These are phyloP conservation scores for Silene coronaria DNA, from an alignment of 179 eudicot genomes.

Conservation along the genomic window DNA sequence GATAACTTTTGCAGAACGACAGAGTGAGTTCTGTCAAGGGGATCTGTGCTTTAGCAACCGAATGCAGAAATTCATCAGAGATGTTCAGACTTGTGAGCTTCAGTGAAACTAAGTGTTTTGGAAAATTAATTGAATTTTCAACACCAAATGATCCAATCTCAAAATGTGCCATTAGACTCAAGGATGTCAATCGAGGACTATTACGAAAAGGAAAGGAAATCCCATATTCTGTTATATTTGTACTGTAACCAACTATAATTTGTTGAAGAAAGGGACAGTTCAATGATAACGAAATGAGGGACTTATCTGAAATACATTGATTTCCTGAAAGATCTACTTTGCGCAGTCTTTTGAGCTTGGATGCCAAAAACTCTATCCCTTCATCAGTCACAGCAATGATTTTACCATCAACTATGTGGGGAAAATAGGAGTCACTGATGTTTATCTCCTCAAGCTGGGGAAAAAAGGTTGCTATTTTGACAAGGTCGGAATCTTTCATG, in stretches of 20 bases:
- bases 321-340: conserved; percentile 27
- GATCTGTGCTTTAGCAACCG: conserved; percentile 16
- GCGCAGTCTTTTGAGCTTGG: conserved; percentile 22
- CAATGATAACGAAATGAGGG: conserved; percentile 29
- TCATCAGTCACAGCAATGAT: conserved; percentile 24
- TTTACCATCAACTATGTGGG: conserved; percentile 7
- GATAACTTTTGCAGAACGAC: conserved; percentile 15
- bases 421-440: conserved; percentile 12
- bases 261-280: conserved; percentile 27
- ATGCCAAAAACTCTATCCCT: conserved; percentile 26
- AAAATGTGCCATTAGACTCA: conserved; percentile 13
- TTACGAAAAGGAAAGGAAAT: conserved; percentile 23
- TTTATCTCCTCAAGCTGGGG: conserved; percentile 28
- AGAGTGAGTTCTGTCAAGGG: conserved; percentile 20
- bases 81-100: background rate
- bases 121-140: background rate
- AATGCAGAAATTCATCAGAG: conserved; percentile 26
- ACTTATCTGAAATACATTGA: conserved; percentile 27
- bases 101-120: conserved; percentile 15
- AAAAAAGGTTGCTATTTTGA: conserved; percentile 20
- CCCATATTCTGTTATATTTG: conserved; percentile 22
- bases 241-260: background rate
- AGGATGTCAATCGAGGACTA: conserved; percentile 21
- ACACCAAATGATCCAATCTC: conserved; percentile 1
- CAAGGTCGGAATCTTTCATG: conserved; percentile 19